Percentiles rank a stretch among this genome's conserved stretches.
Conservation (phyloP, 768 basidiomycete species). For the Tulasnella sp. region DNA sequence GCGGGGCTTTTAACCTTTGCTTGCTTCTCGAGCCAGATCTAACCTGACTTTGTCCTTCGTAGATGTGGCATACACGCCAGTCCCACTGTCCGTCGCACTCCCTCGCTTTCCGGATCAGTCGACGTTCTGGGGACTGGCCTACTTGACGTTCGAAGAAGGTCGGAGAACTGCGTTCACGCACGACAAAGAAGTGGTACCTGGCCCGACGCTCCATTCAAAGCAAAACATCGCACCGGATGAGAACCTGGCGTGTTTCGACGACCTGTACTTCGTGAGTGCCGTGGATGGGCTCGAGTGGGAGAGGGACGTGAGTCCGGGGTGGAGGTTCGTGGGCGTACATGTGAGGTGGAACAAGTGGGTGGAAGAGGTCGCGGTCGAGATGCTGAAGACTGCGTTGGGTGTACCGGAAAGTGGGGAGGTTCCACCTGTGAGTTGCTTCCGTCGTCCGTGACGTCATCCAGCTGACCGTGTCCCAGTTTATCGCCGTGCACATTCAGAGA, state of each 20-base stretch:
- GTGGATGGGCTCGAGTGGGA: conserved; percentile 38
- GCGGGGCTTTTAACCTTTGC: not conserved
- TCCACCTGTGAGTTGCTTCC: conserved; percentile 32
- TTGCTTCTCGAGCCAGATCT: not conserved
- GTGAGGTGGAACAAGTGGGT: conserved; percentile 33
- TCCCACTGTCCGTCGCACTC: not conserved
- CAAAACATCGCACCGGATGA: conserved; percentile 37
- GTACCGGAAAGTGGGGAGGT: conserved; percentile 26
- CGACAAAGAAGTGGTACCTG: conserved; percentile 6
- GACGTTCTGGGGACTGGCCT: conserved; percentile 39
- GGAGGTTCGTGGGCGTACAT: conserved; percentile 39
- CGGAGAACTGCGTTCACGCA: conserved; percentile 30
- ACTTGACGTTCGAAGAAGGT: conserved; percentile 36
- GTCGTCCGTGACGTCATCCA: not conserved
- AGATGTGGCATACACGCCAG: conserved; percentile 24
- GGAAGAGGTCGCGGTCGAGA: conserved; percentile 39
- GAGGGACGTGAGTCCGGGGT: conserved; percentile 38
- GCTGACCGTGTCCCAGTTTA: conserved; percentile 28
- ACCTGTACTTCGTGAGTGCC: conserved; percentile 36
- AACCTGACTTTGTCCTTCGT: not conserved
- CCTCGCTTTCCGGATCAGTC: conserved; percentile 26
- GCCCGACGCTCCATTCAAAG: not conserved
- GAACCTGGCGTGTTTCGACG: conserved; percentile 39
- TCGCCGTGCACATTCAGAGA: conserved; percentile 36
- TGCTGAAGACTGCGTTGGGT: conserved; percentile 32